phyloP scores from a whole-genome alignment of 495 filamentous ascomycete species.

The Durotheca rogersii region DNA sequence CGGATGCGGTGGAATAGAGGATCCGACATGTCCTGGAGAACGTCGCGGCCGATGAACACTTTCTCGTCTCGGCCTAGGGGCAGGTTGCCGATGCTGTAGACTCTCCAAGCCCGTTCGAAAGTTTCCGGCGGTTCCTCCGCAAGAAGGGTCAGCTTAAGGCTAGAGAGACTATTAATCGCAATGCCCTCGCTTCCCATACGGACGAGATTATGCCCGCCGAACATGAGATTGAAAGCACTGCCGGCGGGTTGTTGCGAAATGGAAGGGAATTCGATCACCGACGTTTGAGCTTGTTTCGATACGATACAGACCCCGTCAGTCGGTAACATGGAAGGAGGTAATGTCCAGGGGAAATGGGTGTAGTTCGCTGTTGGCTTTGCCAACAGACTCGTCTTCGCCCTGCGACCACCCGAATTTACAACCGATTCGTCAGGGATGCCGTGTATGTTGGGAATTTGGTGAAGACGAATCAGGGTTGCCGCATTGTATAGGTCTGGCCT shows the following conservation, averaged over 20 bases:
- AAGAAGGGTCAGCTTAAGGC: slow-evolving; percentile 78
- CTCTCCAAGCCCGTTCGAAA: slow-evolving; percentile 55
- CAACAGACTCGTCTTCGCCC: slow-evolving; percentile 18
- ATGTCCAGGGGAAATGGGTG: slow-evolving; percentile 90
- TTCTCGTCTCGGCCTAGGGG: slow-evolving; percentile 87
- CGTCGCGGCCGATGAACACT: slow-evolving; percentile 74
- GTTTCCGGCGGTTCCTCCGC: slow-evolving; percentile 56
- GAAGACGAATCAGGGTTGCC: slow-evolving; percentile 77
- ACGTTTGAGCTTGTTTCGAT: slow-evolving; percentile 53
- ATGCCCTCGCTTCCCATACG: slow-evolving; percentile 66
- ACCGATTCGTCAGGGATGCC: slow-evolving; percentile 46
- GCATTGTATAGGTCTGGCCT: slow-evolving; percentile 90
- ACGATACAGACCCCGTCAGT: slow-evolving; percentile 68
- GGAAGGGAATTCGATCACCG: slow-evolving; percentile 81
- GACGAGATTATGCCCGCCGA: slow-evolving; percentile 49
- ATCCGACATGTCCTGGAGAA: slow-evolving; percentile 74
- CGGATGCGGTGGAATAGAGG: slow-evolving; percentile 78
- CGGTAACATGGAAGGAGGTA: slow-evolving; percentile 72
- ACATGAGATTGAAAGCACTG: slow-evolving; percentile 56
- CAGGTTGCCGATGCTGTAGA: slow-evolving; percentile 77
- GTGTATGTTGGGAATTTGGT: slow-evolving; percentile 64
- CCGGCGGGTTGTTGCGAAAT: slow-evolving; percentile 56
- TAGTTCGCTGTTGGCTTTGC: slow-evolving; percentile 64
- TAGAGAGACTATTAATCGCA: slow-evolving; percentile 72
- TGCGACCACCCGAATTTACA: slow-evolving; percentile 6